Percentiles rank a stretch among this genome's conserved stretches.
These are phyloP conservation scores for Flaveria trinervia DNA, from an alignment of 129 eudicot genomes.

Conservation along the genomic window DNA sequence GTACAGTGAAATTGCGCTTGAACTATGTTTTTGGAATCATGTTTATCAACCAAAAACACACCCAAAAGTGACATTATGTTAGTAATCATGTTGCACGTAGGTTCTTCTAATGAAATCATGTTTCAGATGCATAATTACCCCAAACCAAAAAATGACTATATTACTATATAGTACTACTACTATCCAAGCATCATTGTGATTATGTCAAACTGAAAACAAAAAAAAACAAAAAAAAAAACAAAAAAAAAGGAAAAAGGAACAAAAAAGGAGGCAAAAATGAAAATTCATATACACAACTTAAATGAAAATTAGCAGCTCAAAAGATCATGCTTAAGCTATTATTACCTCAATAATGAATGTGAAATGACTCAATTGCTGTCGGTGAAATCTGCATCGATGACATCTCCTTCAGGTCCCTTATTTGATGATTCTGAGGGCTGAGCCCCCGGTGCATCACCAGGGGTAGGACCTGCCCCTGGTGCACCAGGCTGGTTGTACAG, in stretches of 20 bases:
- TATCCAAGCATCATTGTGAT: neutral
- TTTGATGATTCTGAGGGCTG: slow-evolving; percentile 42
- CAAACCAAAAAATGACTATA: slow-evolving; percentile 23
- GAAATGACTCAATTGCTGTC: slow-evolving; percentile 64
- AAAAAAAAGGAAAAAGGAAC: too few species aligned
- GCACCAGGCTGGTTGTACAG: slow-evolving; percentile 89
- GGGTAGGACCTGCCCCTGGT: slow-evolving; percentile 48
- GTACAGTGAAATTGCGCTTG: slow-evolving; percentile 80
- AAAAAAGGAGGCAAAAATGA: neutral
- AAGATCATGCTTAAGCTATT: slow-evolving; percentile 23
- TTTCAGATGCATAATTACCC: neutral
- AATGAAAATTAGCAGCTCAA: slow-evolving; percentile 18
- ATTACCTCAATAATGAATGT: neutral
- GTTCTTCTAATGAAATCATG: slow-evolving; percentile 6
- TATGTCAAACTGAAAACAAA: neutral
- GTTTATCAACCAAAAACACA: neutral
- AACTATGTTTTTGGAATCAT: slow-evolving; percentile 70
- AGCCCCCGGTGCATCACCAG: slow-evolving; percentile 43
- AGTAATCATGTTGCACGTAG: slow-evolving; percentile 9
- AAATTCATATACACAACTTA: slow-evolving; percentile 44
- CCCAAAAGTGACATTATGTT: neutral
- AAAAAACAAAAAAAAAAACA: too few species aligned
- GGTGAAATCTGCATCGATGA: slow-evolving; percentile 96
- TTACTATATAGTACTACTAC: slow-evolving; percentile 19
- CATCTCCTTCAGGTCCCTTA: slow-evolving; percentile 94